Percentiles rank a stretch among this genome's conserved stretches.
phyloP scores from a whole-genome alignment of 2,329 filamentous ascomycete species.

The Cyphellophora attinorum region DNA sequence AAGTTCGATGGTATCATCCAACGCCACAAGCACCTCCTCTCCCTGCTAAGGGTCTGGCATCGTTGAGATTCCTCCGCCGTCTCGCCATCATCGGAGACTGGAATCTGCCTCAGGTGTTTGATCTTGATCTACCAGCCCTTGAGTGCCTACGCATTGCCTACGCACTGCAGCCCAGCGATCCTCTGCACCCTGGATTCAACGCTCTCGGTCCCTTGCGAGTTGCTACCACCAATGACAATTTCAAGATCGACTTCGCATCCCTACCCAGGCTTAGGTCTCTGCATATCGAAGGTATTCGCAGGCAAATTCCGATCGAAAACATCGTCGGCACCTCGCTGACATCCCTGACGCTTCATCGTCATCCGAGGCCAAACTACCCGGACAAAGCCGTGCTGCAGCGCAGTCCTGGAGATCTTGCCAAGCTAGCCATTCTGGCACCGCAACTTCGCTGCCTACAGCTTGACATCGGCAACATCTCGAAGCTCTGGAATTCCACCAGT shows the following conservation, averaged over 20 bases:
- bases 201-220: no score
- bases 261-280: conserved; percentile 11
- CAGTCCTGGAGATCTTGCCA: conserved; percentile 10
- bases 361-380: neutral
- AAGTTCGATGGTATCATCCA: no score
- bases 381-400: conserved; percentile 10
- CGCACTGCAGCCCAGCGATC: neutral
- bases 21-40: no score
- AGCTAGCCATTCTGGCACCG: conserved; percentile 10
- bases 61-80: no score
- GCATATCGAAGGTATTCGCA: conserved; percentile 17
- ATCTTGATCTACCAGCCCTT: no score
- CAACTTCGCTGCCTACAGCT: conserved; percentile 16
- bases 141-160: neutral
- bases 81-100: no score
- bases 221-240: no score
- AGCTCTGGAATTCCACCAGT: conserved; percentile 17
- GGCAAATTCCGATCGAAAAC: conserved; percentile 13
- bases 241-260: conserved; percentile 9
- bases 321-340: conserved; percentile 9
- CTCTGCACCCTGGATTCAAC: no score
- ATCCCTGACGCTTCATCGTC: conserved; percentile 9
- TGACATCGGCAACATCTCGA: conserved; percentile 16
- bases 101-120: no score
- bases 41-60: no score